Base-by-base conservation (phyloP, 345 rosid genomes). In the Eucalyptus leucophloia region DNA sequence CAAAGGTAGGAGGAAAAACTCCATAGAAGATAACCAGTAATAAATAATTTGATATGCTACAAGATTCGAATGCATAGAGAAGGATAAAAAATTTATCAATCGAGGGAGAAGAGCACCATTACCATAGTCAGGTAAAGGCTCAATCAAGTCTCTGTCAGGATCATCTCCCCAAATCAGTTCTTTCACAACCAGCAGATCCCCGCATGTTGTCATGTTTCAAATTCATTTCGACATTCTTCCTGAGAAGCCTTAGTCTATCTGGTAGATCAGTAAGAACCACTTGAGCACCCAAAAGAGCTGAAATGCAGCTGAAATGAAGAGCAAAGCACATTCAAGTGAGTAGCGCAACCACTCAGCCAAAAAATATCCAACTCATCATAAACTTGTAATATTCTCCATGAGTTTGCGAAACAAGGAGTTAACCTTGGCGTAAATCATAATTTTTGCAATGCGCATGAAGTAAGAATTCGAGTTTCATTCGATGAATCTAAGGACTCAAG, bases 81-180 rank as follows among this genome's bases (percentile, higher is more conserved):
- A 72, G 83, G 83, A 72, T 28, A 72, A 34, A 37, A 69, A 3
- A 21, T 21, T 77, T 77, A 77, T 77, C 28, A 19, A 77, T 37
- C 4, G 15, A 77, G 47, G 83, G 16, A 77, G 83, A 77, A 77
- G 47, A 77, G 16, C 15, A 86, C 34, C 86, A 62, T 87, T 93
- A 97, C 99, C 96, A 81, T 91, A 98, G 94, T 96, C 98, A 86
- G 97, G 99, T 45, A 93, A 90, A 72, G 97, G 97, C 89, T 94
- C 92, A 77, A 96, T 80, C 94, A 95, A 87, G 69, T 94, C 96
- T 69, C 65, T 87, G 51, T 93, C 96, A 51, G 92, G 94, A 32
- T 95, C 95, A 91, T 96, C 95, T 65, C 98, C 99, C 98, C 99
- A 98, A 50, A 91, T 92, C 87, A 96, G 97, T 88, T 98, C 97